Evolutionary conservation across 2,329 filamentous ascomycete species (phyloP), one percentile per base, ranked within the genome.

Genomic region (Ascochyta koolunga): DNA sequence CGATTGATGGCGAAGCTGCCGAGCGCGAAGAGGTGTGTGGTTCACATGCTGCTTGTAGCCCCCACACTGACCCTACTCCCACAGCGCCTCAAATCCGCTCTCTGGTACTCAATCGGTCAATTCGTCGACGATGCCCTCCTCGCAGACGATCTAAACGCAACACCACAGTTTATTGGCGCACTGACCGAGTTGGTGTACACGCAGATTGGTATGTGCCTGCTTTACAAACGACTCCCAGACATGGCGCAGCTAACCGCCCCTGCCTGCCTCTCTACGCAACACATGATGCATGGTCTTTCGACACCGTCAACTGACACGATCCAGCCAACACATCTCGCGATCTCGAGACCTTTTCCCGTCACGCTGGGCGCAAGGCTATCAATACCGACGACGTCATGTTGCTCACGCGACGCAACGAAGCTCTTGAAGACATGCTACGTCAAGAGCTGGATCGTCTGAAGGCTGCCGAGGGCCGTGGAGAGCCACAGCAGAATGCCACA

Each of bases 301-400:
- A n/a, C 5, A 9, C 31, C 31, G 18, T 5, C 15, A 7, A 39
- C 40, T 54, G 13, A 54, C 24, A 25, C 19, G 2, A 9, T 11
- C 3, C 42, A 73, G 68, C 68, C 25, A 75, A 75, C 42, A 69
- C 71, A 11, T 67, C 83, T 21, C 77, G 79, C 50, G 88, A 90
- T 69, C 76, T 90, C 16, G 86, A 89, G 65, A 79, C 80, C 66
- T 76, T 75, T 57, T 63, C 70, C 8, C 87, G 86, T 46, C 95
- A 99, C 76, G 93, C 90, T 10, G 89, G 90, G 1, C 85, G 93
- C 22, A 86, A 85, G 2, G 93, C 88, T 0, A 84, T 99, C 61
- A 91, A 87, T 32, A 89, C 89, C 0, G 89, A 93, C 45, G 95
- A 99, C 71, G 93, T 98, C 11, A 79, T 98, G 66, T 83, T 99